phyloP scores from a whole-genome alignment of 164 flowering plant genomes.

The Platanus orientalis region DNA sequence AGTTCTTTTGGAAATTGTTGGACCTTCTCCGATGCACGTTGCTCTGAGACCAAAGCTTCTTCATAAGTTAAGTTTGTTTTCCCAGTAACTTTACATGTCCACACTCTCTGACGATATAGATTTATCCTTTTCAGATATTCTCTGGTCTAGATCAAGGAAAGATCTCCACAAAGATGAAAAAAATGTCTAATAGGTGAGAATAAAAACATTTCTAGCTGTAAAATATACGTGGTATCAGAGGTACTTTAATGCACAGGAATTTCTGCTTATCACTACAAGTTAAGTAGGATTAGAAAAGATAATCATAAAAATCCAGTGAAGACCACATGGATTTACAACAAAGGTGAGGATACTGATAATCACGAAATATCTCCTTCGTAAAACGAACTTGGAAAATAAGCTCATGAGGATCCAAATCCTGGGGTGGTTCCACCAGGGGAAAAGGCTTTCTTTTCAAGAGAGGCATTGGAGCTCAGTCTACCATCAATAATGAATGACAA shows the following conservation, averaged over 20 bases:
- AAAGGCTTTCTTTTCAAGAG: conserved; percentile 66
- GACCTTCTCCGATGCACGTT: conserved; percentile 59
- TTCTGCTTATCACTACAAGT: not conserved
- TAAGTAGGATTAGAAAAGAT: not conserved
- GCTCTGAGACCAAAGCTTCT: conserved; percentile 92
- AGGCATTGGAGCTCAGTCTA: conserved; percentile 50
- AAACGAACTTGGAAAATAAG: conserved; percentile 85
- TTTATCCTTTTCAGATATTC: conserved; percentile 72
- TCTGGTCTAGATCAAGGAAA: conserved; percentile 47
- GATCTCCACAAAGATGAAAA: not conserved
- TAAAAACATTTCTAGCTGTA: not conserved
- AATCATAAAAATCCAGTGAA: not conserved
- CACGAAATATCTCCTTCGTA: conserved; percentile 82
- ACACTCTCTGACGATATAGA: conserved; percentile 72
- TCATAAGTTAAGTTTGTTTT: conserved; percentile 84
- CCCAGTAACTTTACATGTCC: conserved; percentile 89
- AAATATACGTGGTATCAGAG: not conserved
- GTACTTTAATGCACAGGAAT: not conserved
- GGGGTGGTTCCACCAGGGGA: conserved; percentile 51
- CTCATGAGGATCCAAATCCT: conserved; percentile 68
- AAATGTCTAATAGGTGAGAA: not conserved
- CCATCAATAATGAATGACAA: not conserved
- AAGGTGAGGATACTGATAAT: conserved; percentile 70
- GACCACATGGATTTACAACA: conserved; percentile 3
- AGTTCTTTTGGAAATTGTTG: conserved; percentile 73